A percentile compares a stretch with the other conserved stretches of the same genome.
Conservation (phyloP, 371 early-diverging fungal species). For the Dichotomocladium elegans region DNA sequence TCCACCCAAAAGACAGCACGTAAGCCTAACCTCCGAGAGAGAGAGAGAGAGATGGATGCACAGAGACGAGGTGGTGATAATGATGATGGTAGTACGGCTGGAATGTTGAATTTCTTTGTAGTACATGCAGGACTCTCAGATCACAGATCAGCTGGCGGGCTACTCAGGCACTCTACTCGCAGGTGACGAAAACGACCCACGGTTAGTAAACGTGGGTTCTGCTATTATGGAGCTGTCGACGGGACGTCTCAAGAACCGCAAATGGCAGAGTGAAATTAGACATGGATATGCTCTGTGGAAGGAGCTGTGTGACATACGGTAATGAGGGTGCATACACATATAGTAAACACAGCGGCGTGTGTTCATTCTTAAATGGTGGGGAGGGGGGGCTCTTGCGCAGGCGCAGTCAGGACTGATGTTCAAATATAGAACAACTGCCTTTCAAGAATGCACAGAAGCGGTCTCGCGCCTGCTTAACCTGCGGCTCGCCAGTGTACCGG, state of each 20-base stretch:
- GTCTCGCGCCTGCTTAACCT: background rate
- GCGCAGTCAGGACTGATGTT: background rate
- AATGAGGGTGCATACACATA: no score
- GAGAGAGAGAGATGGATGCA: background rate
- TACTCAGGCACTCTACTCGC: background rate
- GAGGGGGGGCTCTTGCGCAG: conserved; percentile 2
- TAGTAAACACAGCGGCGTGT: no score
- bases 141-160: conserved; percentile 1
- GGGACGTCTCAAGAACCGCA: background rate
- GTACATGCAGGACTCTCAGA: background rate
- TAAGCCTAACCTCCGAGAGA: background rate
- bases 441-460: conserved; percentile 6
- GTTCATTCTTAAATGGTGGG: background rate
- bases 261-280: conserved; percentile 2
- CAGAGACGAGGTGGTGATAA: background rate
- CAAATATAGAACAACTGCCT: conserved; percentile 12
- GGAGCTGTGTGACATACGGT: conserved; percentile 4
- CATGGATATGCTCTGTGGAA: background rate
- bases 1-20: background rate
- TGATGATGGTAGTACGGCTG: no score
- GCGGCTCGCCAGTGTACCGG: conserved; percentile 2
- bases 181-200: background rate
- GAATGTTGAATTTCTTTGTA: background rate
- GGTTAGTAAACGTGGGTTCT: background rate
- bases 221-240: background rate